Evolutionary conservation across 164 flowering plant genomes (phyloP).

Genomic region (Vitis amurensis): DNA sequence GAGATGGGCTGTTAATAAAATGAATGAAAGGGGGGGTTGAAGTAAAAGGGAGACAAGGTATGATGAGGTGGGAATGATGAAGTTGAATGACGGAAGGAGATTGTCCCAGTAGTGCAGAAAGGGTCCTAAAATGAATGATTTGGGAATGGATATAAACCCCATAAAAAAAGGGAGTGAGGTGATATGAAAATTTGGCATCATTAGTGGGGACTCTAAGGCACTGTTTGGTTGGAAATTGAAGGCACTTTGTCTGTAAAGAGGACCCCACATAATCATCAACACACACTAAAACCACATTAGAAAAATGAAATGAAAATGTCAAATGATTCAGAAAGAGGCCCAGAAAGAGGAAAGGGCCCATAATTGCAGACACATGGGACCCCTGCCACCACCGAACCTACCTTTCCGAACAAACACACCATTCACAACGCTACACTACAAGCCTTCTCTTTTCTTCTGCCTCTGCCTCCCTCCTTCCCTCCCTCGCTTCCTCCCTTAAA

Average conservation of each 20-base stretch:
- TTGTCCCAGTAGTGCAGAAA: no score
- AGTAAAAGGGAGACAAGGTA: no score
- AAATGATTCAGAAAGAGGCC: neutral
- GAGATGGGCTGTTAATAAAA: no score
- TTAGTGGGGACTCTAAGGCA: neutral
- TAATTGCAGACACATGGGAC: constrained; percentile 25
- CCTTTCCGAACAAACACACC: neutral
- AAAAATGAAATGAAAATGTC: neutral
- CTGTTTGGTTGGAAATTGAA: neutral
- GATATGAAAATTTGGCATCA: no score
- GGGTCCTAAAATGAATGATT: no score
- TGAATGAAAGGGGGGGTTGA: no score
- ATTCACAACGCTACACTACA: constrained; percentile 6
- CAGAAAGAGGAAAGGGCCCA: constrained; percentile 10
- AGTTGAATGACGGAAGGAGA: no score
- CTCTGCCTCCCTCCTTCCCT: constrained; percentile 5
- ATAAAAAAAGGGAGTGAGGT: no score
- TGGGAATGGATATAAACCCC: no score
- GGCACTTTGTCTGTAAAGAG: neutral
- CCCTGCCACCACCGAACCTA: neutral
- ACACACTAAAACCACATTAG: neutral
- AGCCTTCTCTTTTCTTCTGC: constrained; percentile 4
- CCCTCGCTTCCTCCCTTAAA: neutral
- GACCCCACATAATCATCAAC: neutral
- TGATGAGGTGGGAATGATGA: no score